These are phyloP conservation scores for Smittium culicis DNA, from an alignment of 371 early-diverging fungal species.

Conservation along the genomic window DNA sequence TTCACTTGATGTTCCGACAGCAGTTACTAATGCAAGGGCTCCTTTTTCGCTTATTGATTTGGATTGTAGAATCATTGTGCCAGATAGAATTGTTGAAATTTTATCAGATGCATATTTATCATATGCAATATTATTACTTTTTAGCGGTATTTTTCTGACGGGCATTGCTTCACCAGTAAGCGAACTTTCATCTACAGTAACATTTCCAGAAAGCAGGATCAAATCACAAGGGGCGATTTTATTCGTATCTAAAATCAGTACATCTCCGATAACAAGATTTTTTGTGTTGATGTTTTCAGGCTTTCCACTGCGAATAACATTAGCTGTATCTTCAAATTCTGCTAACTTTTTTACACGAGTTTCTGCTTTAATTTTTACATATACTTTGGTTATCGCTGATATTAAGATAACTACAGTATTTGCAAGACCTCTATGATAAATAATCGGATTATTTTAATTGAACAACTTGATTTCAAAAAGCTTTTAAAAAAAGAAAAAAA, in stretches of 20 bases:
- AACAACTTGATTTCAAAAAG: too few species aligned
- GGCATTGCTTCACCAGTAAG: conserved; percentile 75
- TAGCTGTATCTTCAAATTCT: conserved; percentile 38
- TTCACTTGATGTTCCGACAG: conserved; percentile 61
- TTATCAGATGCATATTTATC: conserved; percentile 34
- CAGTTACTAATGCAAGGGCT: conserved; percentile 37
- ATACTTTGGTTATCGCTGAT: conserved; percentile 53
- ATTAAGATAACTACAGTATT: conserved; percentile 52
- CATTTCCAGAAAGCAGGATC: conserved; percentile 44
- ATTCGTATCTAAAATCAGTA: conserved; percentile 40
- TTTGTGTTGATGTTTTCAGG: conserved; percentile 39
- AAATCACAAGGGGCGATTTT: conserved; percentile 44
- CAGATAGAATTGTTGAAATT: conserved; percentile 45
- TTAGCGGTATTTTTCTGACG: conserved; percentile 50
- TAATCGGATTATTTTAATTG: too few species aligned
- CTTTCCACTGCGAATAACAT: conserved; percentile 41
- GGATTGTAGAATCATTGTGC: conserved; percentile 41
- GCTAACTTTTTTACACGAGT: conserved; percentile 50
- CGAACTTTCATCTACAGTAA: conserved; percentile 58
- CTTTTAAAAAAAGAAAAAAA: too few species aligned
- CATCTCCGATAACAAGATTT: conserved; percentile 62
- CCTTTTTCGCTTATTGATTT: conserved; percentile 10
- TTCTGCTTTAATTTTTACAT: conserved; percentile 45
- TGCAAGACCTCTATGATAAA: conserved; percentile 55
- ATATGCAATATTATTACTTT: conserved; percentile 24